Percentiles rank a stretch among this genome's conserved stretches.
phyloP scores from a whole-genome alignment of 2,329 filamentous ascomycete genomes.

The Tolypocladium tundrense region DNA sequence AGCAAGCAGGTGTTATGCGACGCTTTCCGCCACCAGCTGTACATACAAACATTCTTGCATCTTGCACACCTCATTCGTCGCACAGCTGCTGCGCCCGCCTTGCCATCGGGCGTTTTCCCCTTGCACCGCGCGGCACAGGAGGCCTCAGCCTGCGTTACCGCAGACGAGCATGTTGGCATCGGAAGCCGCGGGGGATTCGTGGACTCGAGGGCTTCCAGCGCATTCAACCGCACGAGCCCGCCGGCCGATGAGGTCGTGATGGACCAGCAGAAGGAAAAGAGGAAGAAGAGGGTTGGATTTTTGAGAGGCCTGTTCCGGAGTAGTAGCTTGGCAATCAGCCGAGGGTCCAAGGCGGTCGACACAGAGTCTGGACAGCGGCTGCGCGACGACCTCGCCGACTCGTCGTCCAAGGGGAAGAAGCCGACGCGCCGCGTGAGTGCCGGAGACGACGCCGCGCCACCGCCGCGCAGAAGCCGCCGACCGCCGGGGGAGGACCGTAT shows the following conservation, averaged over 20 bases:
- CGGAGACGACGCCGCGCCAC: neutral
- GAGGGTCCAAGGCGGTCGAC: neutral
- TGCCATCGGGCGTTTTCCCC: neutral
- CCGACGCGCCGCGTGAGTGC: neutral
- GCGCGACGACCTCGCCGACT: neutral
- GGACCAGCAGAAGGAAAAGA: constrained; percentile 19
- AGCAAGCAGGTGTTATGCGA: neutral
- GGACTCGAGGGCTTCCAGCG: neutral
- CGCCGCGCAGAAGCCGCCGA: constrained; percentile 1
- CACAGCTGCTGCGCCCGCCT: neutral
- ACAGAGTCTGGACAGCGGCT: neutral
- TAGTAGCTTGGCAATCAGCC: constrained; percentile 26
- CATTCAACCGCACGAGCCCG: neutral
- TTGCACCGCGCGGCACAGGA: neutral
- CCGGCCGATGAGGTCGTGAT: constrained; percentile 13
- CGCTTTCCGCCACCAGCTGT: neutral
- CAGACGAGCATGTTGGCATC: neutral
- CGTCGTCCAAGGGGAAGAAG: neutral
- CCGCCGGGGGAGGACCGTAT: neutral
- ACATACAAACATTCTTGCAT: neutral
- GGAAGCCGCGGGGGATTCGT: neutral
- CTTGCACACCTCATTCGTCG: neutral
- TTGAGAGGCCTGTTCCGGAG: constrained; percentile 39
- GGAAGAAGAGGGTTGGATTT: constrained; percentile 32
- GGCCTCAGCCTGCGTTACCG: neutral